A percentile compares a stretch with the other conserved stretches of the same genome.
Conservation (phyloP, 2,329 filamentous ascomycete genomes). For the Colletotrichum sp. region DNA sequence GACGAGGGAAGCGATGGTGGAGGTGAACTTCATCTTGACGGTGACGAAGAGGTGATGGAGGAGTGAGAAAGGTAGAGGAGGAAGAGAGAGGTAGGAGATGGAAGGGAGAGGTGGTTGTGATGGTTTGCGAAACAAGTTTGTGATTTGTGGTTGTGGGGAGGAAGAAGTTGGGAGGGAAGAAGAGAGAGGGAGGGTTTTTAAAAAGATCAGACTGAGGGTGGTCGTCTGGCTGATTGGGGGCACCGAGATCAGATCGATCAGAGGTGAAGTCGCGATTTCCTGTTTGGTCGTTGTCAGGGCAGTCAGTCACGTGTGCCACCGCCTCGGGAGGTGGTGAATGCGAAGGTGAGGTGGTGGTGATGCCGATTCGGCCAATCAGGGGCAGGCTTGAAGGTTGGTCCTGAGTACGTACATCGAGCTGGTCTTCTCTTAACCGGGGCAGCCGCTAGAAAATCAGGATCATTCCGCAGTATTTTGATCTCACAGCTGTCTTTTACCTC, state of each 20-base stretch:
- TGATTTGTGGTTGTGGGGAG: background rate
- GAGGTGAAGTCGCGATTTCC: background rate
- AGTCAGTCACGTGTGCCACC: background rate
- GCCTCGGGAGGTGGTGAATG: background rate
- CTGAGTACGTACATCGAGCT: background rate
- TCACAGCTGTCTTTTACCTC: background rate
- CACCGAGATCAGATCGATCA: background rate
- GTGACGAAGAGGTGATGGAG: background rate
- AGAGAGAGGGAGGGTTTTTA: background rate
- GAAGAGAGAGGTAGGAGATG: background rate
- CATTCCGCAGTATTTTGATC: background rate
- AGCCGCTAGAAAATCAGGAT: background rate
- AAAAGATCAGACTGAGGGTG: background rate
- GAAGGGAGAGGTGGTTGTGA: background rate
- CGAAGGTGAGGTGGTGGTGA: background rate
- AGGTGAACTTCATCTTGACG: slow-evolving; percentile 7
- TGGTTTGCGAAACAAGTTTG: background rate
- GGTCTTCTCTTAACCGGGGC: background rate
- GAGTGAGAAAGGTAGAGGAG: background rate
- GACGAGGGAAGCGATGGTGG: background rate
- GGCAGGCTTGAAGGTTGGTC: background rate
- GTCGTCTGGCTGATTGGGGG: background rate
- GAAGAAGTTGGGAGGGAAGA: background rate
- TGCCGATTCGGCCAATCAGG: background rate
- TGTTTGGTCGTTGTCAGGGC: background rate